Conservation (phyloP, 345 rosid species). For the Clausena lansium region DNA sequence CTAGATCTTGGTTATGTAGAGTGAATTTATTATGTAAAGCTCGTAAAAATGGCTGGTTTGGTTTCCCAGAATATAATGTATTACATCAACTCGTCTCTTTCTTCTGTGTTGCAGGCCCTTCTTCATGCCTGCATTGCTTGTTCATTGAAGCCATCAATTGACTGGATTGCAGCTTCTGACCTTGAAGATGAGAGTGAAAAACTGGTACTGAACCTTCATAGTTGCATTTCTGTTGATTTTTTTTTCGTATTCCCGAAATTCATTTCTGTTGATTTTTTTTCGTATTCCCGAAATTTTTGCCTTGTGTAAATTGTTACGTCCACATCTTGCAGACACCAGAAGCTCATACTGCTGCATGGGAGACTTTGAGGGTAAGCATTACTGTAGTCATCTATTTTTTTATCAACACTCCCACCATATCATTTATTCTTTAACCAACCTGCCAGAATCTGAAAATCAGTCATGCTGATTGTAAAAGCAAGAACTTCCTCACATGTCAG, state of each 20-base stretch:
- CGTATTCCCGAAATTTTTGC: not conserved
- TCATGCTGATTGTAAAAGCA: not conserved
- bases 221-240: conserved; percentile 9
- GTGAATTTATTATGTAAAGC: not conserved
- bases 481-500: not conserved
- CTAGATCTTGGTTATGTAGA: not conserved
- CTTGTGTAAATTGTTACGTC: conserved; percentile 4
- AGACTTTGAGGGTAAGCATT: conserved; percentile 66
- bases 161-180: conserved; percentile 98
- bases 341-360: conserved; percentile 86
- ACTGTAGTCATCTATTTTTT: not conserved
- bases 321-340: conserved; percentile 66
- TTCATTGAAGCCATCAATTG: conserved; percentile 73
- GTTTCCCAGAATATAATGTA: conserved; percentile 10
- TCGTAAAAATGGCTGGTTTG: not conserved
- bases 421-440: not conserved
- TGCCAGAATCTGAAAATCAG: not conserved
- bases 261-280: too few relatives aligned
- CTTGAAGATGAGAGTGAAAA: conserved; percentile 79
- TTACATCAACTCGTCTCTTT: conserved; percentile 1
- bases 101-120: conserved; percentile 68
- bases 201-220: conserved; percentile 41
- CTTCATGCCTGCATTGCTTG: conserved; percentile 95
- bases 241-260: too few relatives aligned
- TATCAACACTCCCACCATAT: not conserved